A percentile compares a stretch with the other conserved stretches of the same genome.
Evolutionary conservation across 768 basidiomycete species (phyloP).

Genomic region (Pisolithus tinctorius): DNA sequence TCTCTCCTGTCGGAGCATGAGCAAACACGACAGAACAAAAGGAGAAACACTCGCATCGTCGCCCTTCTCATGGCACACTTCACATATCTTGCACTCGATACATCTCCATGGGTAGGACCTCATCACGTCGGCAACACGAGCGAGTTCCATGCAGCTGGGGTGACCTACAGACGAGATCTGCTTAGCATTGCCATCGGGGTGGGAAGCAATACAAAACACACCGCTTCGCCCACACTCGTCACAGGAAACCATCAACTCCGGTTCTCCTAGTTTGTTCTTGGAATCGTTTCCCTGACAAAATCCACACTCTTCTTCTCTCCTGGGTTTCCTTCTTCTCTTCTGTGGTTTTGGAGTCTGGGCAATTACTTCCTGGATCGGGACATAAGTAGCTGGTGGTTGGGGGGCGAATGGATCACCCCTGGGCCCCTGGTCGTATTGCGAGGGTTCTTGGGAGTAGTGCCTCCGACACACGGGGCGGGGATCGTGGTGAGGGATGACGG

Average conservation of each 20-base stretch:
- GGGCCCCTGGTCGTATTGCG: constrained; percentile 65
- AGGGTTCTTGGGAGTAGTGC: constrained; percentile 27
- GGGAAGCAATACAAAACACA: constrained; percentile 26
- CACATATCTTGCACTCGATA: constrained; percentile 88
- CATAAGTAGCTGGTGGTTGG: constrained; percentile 46
- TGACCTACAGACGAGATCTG: constrained; percentile 48
- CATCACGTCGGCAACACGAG: constrained; percentile 52
- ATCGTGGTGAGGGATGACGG: constrained; percentile 26
- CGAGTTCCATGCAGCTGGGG: constrained; percentile 74
- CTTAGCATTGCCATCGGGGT: constrained; percentile 1
- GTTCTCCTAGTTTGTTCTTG: constrained; percentile 48
- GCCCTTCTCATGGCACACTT: constrained; percentile 77
- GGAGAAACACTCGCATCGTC: constrained; percentile 65
- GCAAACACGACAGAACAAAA: constrained; percentile 8
- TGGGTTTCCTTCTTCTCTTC: constrained; percentile 40
- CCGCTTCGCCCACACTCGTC: constrained; percentile 79
- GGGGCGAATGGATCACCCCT: constrained; percentile 82
- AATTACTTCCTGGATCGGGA: constrained; percentile 40
- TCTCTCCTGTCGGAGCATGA: constrained; percentile 44
- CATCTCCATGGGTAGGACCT: constrained; percentile 81
- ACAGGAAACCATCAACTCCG: constrained; percentile 74
- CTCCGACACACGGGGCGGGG: constrained; percentile 9
- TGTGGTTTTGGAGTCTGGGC: constrained; percentile 35
- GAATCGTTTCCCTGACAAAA: constrained; percentile 68
- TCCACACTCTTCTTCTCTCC: constrained; percentile 63